phyloP scores from a whole-genome alignment of 169 alveolate genomes.

The Plasmodium ovale region DNA sequence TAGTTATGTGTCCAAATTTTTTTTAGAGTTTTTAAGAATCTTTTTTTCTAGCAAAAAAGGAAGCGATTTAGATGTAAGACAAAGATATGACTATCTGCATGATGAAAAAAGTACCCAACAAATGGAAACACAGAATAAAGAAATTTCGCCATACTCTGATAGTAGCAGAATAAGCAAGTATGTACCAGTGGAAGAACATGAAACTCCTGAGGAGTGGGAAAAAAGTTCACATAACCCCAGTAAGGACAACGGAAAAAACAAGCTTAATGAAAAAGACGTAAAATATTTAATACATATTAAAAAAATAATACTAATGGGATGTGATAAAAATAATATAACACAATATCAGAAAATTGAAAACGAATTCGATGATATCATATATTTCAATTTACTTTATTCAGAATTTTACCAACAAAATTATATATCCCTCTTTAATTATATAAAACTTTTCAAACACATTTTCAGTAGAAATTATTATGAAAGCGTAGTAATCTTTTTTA shows the following conservation, averaged over 20 bases:
- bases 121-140: neutral
- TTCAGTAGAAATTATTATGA: constrained; percentile 35
- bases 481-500: constrained; percentile 51
- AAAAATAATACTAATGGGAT: constrained; percentile 59
- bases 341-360: constrained; percentile 25
- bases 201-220: neutral
- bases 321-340: constrained; percentile 22
- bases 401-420: neutral
- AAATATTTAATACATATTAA: constrained; percentile 47
- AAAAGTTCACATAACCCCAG: neutral
- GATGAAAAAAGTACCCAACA: neutral
- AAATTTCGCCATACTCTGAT: neutral
- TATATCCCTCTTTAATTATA: constrained; percentile 14
- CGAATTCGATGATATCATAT: constrained; percentile 56
- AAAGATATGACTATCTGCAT: neutral
- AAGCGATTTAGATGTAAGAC: neutral
- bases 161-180: neutral
- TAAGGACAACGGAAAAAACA: neutral
- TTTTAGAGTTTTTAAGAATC: constrained; percentile 48
- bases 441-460: constrained; percentile 46
- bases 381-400: constrained; percentile 22
- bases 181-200: neutral
- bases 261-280: constrained; percentile 30
- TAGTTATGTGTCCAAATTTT: constrained; percentile 34
- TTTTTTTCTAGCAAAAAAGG: constrained; percentile 33